Evolutionary conservation across 2,329 filamentous ascomycete species (phyloP), one percentile per base, ranked within the genome.

Genomic region (Penicillium italicum): DNA sequence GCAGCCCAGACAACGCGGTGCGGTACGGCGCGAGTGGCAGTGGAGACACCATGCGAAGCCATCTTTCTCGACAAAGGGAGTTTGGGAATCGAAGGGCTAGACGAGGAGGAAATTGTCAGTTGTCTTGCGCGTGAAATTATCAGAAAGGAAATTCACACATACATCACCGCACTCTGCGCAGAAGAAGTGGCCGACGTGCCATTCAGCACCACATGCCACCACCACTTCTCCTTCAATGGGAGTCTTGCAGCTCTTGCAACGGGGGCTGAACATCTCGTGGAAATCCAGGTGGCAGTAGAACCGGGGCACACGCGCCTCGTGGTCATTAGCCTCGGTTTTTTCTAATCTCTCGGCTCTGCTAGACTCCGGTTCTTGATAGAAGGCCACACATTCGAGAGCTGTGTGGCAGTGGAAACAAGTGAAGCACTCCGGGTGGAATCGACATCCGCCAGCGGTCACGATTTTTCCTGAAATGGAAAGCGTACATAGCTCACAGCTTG

Each of bases 261-360:
- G 86, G 5, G 94, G 94, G 31, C 89, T 91, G 74, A 90, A 99
- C 51, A 89, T 79, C 75, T 99, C 94, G 74, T 99, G 94, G 84
- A 92, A 99, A 78, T 99, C 94, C n/a, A 99, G 83, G 71, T 97
- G 93, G 75, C 94, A 99, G 77, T 89, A 99, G 81, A 97, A 97
- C 11, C 93, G 86, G 43, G 90, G 76, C 11, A 85, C 80, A 36
- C 84, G 82, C 69, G 70, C 83, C 2, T 85, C 85, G 48, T 81
- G 77, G 56, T 89, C 86, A 6, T 84, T 72, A 0, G 82, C 68
- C 62, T 87, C 82, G 24, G 84, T 84, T 30, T 85, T 84, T 30
- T 85, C 83, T 0, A 96, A 77, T 26, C 94, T 87, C 48, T 87
- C 87, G 2, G 76, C 76, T 42, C 90, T 88, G 62, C 85, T 83